phyloP scores from a whole-genome alignment of 495 filamentous ascomycete species.

The Penicillium argentinense region DNA sequence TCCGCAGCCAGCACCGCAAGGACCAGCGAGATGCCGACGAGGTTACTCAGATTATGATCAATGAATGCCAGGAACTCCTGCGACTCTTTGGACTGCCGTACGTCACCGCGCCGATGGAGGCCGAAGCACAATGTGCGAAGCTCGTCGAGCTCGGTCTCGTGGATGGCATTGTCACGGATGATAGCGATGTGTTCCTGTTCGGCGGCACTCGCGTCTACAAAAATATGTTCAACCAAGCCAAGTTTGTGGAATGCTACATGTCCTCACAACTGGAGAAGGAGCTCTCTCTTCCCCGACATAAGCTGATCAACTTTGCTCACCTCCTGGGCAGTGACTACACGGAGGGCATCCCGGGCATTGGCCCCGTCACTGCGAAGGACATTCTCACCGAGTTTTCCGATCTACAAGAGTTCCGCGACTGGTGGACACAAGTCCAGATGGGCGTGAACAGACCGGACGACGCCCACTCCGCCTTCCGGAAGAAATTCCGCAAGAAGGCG shows the following conservation, averaged over 20 bases:
- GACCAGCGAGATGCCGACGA: slow-evolving; percentile 95
- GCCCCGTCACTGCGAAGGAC: slow-evolving; percentile 90
- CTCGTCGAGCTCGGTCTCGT: slow-evolving; percentile 82
- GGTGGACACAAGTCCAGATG: slow-evolving; percentile 80
- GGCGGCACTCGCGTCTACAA: slow-evolving; percentile 96
- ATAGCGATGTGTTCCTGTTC: slow-evolving; percentile 96
- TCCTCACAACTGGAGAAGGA: slow-evolving; percentile 85
- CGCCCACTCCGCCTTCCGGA: slow-evolving; percentile 62
- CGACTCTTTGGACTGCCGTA: slow-evolving; percentile 91
- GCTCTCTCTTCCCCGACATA: slow-evolving; percentile 74
- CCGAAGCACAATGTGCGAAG: slow-evolving; percentile 95
- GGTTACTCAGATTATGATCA: slow-evolving; percentile 90
- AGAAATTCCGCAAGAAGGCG: slow-evolving; percentile 78
- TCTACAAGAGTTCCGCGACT: slow-evolving; percentile 72
- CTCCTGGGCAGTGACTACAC: slow-evolving; percentile 93
- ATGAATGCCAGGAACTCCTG: slow-evolving; percentile 90
- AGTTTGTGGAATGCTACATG: slow-evolving; percentile 96
- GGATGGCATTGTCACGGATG: slow-evolving; percentile 97
- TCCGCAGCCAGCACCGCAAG: slow-evolving; percentile 92
- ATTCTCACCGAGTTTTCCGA: slow-evolving; percentile 83
- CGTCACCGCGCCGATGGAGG: slow-evolving; percentile 97
- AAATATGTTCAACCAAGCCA: slow-evolving; percentile 98
- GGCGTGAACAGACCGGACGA: slow-evolving; percentile 38
- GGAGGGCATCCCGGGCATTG: slow-evolving; percentile 83
- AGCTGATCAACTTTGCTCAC: slow-evolving; percentile 85